A percentile compares a stretch with the other conserved stretches of the same genome.
These are phyloP conservation scores for Aspergillus brunneoviolaceus DNA, from an alignment of 2,329 filamentous ascomycete species.

Conservation along the genomic window DNA sequence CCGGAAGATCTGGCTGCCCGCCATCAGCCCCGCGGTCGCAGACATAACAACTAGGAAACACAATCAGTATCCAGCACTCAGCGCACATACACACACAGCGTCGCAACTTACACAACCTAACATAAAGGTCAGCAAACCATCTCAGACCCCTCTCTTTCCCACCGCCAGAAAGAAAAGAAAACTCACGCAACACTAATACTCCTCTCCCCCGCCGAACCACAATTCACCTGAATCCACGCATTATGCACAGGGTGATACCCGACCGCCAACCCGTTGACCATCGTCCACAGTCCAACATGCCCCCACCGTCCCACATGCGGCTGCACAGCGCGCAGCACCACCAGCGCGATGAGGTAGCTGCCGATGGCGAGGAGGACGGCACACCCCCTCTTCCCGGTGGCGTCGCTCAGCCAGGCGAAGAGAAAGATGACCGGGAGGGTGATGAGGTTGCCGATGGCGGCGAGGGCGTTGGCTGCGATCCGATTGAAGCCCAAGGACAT, in stretches of 20 bases:
- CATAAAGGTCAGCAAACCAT: slow-evolving; percentile 27
- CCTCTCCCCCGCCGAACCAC: slow-evolving; percentile 46
- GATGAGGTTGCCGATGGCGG: slow-evolving; percentile 43
- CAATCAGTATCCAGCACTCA: not conserved
- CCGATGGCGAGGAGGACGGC: slow-evolving; percentile 47
- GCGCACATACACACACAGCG: not conserved
- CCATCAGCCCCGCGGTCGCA: slow-evolving; percentile 53
- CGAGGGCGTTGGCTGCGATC: slow-evolving; percentile 50
- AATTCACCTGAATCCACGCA: slow-evolving; percentile 55
- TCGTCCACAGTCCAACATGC: slow-evolving; percentile 53
- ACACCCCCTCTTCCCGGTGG: slow-evolving; percentile 45
- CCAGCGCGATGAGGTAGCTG: slow-evolving; percentile 48
- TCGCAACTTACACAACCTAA: slow-evolving; percentile 26
- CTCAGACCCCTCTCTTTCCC: not conserved
- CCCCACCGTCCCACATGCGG: slow-evolving; percentile 50
- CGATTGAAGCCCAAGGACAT: slow-evolving; percentile 48
- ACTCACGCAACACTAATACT: slow-evolving; percentile 53
- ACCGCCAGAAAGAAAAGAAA: not conserved
- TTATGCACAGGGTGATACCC: slow-evolving; percentile 57
- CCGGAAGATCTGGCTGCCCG: slow-evolving; percentile 53
- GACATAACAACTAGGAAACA: slow-evolving; percentile 44
- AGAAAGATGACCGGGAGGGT: slow-evolving; percentile 50
- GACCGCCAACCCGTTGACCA: slow-evolving; percentile 52
- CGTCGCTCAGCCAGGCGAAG: slow-evolving; percentile 52
- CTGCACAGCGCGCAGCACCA: slow-evolving; percentile 44